Evolutionary conservation across 345 rosid genomes (phyloP).

Genomic region (Rhizophora apiculata): DNA sequence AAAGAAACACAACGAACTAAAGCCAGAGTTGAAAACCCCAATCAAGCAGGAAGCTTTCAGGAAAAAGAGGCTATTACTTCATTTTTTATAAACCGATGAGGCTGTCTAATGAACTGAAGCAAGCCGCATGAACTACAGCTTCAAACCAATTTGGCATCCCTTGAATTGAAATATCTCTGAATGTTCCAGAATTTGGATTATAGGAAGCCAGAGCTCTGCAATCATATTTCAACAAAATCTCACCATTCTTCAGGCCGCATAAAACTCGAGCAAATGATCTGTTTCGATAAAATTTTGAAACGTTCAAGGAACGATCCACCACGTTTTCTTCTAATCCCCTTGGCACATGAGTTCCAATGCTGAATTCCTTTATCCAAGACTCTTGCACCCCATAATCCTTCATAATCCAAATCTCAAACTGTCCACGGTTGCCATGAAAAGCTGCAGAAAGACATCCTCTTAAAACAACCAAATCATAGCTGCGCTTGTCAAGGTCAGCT

Average conservation of each 20-base stretch:
- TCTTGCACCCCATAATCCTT: slow-evolving; percentile 23
- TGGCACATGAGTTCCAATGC: slow-evolving; percentile 17
- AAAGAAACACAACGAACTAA: too few relatives aligned
- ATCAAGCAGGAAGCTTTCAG: too few relatives aligned
- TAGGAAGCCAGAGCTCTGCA: slow-evolving; percentile 22
- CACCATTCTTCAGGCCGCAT: slow-evolving; percentile 22
- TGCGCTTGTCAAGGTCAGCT: not conserved
- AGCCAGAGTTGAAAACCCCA: too few relatives aligned
- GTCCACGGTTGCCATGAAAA: not conserved
- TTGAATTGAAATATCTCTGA: slow-evolving; percentile 15
- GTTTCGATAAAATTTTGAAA: not conserved
- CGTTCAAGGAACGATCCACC: not conserved
- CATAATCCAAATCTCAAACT: slow-evolving; percentile 27
- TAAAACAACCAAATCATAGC: slow-evolving; percentile 8
- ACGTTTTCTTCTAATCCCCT: slow-evolving; percentile 5
- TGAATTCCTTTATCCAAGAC: slow-evolving; percentile 31
- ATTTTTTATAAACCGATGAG: not conserved
- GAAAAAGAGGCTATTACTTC: not conserved
- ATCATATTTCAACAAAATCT: slow-evolving; percentile 21
- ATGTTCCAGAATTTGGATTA: slow-evolving; percentile 14
- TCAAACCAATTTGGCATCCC: slow-evolving; percentile 31
- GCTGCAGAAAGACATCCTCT: slow-evolving; percentile 25
- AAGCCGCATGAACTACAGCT: slow-evolving; percentile 16
- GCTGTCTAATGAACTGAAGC: slow-evolving; percentile 15
- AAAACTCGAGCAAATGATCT: not conserved